phyloP scores from a whole-genome alignment of 331 rosid species.

The Saraca asoca region DNA sequence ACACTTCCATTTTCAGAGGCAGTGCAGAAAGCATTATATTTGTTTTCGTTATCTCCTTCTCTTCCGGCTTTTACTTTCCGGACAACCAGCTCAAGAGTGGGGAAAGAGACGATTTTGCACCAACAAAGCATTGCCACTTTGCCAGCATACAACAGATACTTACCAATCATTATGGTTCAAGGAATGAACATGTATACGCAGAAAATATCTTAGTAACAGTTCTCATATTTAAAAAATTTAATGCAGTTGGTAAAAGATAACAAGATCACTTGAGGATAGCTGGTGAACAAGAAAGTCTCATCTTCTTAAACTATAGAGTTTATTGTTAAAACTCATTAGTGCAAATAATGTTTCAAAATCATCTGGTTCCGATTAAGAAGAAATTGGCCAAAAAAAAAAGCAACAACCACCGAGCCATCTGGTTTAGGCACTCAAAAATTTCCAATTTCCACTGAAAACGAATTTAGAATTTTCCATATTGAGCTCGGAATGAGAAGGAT shows the following conservation, averaged over 20 bases:
- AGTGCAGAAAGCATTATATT: background rate
- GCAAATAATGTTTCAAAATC: conserved; percentile 43
- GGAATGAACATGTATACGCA: conserved; percentile 2
- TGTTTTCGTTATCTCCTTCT: background rate
- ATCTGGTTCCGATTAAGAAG: conserved; percentile 40
- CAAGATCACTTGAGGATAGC: conserved; percentile 26
- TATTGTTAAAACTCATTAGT: conserved; percentile 31
- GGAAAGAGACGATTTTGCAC: conserved; percentile 1
- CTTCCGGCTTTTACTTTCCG: background rate
- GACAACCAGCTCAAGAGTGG: background rate
- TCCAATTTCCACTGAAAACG: conserved; percentile 35
- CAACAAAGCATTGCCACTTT: conserved; percentile 1
- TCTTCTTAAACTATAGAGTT: conserved; percentile 20
- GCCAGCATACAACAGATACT: background rate
- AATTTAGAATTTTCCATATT: conserved; percentile 37
- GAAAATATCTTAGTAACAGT: background rate
- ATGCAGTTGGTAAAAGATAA: conserved; percentile 28
- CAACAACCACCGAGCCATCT: conserved; percentile 39
- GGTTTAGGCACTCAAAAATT: conserved; percentile 41
- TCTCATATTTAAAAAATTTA: background rate
- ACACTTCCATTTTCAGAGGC: background rate
- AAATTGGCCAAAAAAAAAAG: conserved; percentile 36
- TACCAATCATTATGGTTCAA: conserved; percentile 7
- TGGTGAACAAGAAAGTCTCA: conserved; percentile 27
- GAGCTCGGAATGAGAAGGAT: conserved; percentile 31